These are phyloP conservation scores for Botrytis elliptica DNA, from an alignment of 2,329 filamentous ascomycete genomes.

Conservation along the genomic window DNA sequence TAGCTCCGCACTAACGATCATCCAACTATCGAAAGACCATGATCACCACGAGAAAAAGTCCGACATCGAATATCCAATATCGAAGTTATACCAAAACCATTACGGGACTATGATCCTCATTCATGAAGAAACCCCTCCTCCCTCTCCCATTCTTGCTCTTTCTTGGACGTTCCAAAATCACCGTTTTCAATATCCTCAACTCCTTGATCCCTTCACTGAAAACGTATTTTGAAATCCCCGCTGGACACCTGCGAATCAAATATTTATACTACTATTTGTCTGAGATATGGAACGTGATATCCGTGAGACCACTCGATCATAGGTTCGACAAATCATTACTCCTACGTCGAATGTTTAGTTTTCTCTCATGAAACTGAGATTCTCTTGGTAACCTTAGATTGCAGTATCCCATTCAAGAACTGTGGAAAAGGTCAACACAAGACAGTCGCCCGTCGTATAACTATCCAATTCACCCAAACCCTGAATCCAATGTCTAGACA, in stretches of 20 bases:
- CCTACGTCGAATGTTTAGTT: background rate
- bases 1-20: background rate
- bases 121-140: background rate
- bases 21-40: background rate
- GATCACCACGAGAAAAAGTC: background rate
- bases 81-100: background rate
- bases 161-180: background rate
- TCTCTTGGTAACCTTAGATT: background rate
- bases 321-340: background rate
- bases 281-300: background rate
- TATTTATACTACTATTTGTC: background rate
- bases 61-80: background rate
- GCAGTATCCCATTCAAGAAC: background rate
- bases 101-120: background rate
- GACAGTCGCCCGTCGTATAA: background rate
- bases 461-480: background rate
- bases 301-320: background rate
- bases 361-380: background rate
- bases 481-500: background rate
- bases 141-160: background rate
- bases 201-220: background rate
- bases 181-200: background rate
- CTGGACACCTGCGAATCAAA: accelerated
- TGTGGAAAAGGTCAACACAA: background rate
- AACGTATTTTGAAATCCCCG: background rate